Base-by-base conservation (phyloP, 805 yeast genomes). In the Lipomyces mesembrius region DNA sequence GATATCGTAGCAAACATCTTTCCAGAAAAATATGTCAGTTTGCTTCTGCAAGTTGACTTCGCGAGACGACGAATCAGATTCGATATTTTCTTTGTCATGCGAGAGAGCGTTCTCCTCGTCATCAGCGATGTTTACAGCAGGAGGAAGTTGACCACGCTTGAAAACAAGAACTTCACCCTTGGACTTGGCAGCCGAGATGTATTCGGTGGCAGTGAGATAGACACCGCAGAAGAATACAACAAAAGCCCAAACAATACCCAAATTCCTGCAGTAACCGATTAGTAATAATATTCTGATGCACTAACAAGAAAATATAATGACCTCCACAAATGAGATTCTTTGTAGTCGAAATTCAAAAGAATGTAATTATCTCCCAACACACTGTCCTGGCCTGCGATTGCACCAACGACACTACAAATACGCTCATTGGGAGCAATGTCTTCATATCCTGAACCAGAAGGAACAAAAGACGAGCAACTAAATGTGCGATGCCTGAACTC, bases 21-120 rank as follows among this genome's bases (percentile, higher is more conserved):
- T 85, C 96, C 96, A 90, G 75, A 87, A 91, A 83, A 89, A 89
- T 53, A 88, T 85, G 61, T 86, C 87, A 14, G 65, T 65, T 34
- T 71, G 74, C 56, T 59, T 56, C 34, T 62, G 65, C 17, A 67
- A 46, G 57, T 69, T 66, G 37, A 68, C 46, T 39, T 60, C 61
- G n/a, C 55, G 65, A 12, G 57, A 37, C 4, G 63, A 53, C 6
- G 62, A 57, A 14, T 35, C 37, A 29, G 29, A 52, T 9, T 70
- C 73, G 29, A 56, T n/a, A 29, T 62, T 46, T 5, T 63, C 69
- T 29, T 32, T 59, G 34, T 60, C 65, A 39, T 60, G 59, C 27
- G 66, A 25, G 27, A 55, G 51, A n/a, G 57, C 63, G 29, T 63
- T 4, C 35, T 67, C 69, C 20, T 53, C 39, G 49, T 71, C 73